Evolutionary conservation across 2,329 filamentous ascomycete genomes (phyloP).

Genomic region (Claviceps sp.): DNA sequence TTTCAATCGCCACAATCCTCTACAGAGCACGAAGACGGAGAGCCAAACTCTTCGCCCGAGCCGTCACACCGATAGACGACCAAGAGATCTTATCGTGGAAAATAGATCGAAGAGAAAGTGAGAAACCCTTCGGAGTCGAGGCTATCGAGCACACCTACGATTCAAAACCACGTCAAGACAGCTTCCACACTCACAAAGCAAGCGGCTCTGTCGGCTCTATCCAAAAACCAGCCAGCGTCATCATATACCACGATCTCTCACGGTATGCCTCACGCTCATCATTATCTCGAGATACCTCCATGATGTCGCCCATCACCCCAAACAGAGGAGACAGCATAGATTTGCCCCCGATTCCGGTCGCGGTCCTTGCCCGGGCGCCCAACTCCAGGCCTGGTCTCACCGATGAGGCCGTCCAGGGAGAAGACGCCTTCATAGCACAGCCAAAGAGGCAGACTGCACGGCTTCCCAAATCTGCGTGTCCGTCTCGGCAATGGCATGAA

Average conservation of each 20-base stretch:
- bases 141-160: not conserved
- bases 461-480: constrained; percentile 34
- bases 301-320: constrained; percentile 13
- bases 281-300: constrained; percentile 17
- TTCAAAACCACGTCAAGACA: constrained; percentile 4
- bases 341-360: constrained; percentile 32
- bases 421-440: constrained; percentile 41
- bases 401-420: constrained; percentile 46
- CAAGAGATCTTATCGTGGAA: constrained; percentile 56
- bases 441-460: constrained; percentile 37
- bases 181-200: constrained; percentile 13
- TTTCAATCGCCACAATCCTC: constrained; percentile 19
- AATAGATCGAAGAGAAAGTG: constrained; percentile 18
- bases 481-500: constrained; percentile 23
- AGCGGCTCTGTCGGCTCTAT: constrained; percentile 20
- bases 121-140: constrained; percentile 13
- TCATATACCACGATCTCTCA: constrained; percentile 33
- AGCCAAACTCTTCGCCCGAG: constrained; percentile 34
- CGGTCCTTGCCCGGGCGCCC: constrained; percentile 44
- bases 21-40: constrained; percentile 27
- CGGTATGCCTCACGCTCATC: constrained; percentile 8
- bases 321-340: constrained; percentile 27
- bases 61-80: constrained; percentile 48
- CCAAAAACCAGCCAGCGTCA: constrained; percentile 37
- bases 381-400: constrained; percentile 50